phyloP scores from a whole-genome alignment of 2,329 filamentous ascomycete species.

The Pseudogymnoascus sp. region DNA sequence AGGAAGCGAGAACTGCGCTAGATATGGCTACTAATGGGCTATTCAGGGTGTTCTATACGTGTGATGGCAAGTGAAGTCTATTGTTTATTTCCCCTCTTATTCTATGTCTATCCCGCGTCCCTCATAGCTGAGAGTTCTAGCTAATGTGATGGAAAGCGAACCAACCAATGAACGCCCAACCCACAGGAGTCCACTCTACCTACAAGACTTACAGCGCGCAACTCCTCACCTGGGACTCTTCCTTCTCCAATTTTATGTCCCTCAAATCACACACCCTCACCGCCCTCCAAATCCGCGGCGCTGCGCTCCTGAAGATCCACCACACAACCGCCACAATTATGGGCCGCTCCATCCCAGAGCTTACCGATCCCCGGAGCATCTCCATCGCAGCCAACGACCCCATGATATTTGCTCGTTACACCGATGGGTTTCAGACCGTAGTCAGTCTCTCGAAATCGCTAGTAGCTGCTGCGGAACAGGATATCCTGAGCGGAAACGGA shows the following conservation, averaged over 20 bases:
- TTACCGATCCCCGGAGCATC: neutral
- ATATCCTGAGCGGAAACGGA: constrained; percentile 17
- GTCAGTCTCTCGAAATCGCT: constrained; percentile 21
- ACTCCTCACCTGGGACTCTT: neutral
- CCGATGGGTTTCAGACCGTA: constrained; percentile 16
- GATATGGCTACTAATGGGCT: constrained; percentile 19
- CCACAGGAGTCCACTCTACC: constrained; percentile 11
- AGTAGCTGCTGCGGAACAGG: constrained; percentile 20
- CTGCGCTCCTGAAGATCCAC: constrained; percentile 25
- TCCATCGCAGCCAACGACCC: neutral
- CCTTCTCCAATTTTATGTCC: constrained; percentile 23
- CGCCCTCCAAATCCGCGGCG: constrained; percentile 22
- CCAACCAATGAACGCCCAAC: constrained; percentile 16
- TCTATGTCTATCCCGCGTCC: neutral
- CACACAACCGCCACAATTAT: constrained; percentile 20
- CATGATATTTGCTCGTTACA: constrained; percentile 6
- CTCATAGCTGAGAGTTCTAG: neutral
- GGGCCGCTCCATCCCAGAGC: constrained; percentile 1
- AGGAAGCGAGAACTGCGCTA: constrained; percentile 19
- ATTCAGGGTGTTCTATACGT: constrained; percentile 21
- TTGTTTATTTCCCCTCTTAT: neutral
- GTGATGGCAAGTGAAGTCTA: constrained; percentile 11
- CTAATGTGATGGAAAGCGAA: neutral
- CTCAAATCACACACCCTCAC: constrained; percentile 15
- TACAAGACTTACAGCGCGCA: constrained; percentile 13